These are phyloP conservation scores for Diplodia intermedia DNA, from an alignment of 2,329 filamentous ascomycete species.

Conservation along the genomic window DNA sequence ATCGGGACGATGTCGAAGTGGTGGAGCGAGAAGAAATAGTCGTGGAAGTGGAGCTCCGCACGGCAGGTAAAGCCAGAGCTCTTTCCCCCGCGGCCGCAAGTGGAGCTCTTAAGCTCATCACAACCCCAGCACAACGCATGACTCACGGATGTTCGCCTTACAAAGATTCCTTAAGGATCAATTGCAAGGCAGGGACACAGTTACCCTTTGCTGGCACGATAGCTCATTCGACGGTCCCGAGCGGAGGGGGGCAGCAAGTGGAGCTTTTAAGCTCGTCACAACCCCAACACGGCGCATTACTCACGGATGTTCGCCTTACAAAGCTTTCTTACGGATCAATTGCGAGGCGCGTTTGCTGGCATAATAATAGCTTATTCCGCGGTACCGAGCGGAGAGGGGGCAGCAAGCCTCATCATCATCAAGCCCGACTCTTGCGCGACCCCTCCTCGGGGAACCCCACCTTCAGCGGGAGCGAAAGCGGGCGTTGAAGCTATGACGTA, in stretches of 20 bases:
- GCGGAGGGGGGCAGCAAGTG: background rate
- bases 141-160: background rate
- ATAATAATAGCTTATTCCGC: background rate
- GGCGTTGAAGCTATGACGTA: constrained; percentile 3
- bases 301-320: background rate
- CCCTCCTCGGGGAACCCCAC: background rate
- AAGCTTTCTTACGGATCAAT: background rate
- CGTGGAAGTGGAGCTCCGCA: constrained; percentile 13
- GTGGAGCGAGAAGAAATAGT: constrained; percentile 1
- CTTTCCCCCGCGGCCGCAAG: background rate
- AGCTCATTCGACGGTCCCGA: background rate
- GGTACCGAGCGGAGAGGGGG: background rate
- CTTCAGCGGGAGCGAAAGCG: constrained; percentile 4
- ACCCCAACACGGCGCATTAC: background rate
- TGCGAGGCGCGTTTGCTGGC: background rate
- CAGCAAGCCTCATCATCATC: background rate
- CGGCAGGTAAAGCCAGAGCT: constrained; percentile 1
- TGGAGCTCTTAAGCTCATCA: background rate
- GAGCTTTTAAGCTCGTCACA: no score
- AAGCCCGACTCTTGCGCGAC: background rate
- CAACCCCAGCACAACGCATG: background rate
- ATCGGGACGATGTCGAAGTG: background rate
- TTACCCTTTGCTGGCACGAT: background rate
- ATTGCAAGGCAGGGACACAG: background rate
- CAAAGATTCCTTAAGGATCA: background rate